phyloP scores from a whole-genome alignment of 2,329 filamentous ascomycete genomes.

The Fusarium begoniae region DNA sequence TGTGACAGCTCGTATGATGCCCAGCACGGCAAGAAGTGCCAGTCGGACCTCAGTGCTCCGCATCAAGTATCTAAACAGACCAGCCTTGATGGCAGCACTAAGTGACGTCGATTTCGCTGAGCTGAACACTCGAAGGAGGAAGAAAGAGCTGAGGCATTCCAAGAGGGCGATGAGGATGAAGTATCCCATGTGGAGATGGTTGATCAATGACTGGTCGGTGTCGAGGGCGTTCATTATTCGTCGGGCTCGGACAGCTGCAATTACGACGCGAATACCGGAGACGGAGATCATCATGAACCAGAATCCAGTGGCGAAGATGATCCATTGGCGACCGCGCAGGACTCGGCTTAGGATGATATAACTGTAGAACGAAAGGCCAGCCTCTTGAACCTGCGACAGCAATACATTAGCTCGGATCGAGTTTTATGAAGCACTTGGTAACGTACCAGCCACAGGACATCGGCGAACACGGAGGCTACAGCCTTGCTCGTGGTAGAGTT shows the following conservation, averaged over 20 bases:
- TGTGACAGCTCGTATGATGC: slow-evolving; percentile 51
- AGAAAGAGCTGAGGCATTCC: slow-evolving; percentile 52
- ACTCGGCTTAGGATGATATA: slow-evolving; percentile 63
- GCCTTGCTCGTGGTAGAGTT: slow-evolving; percentile 40
- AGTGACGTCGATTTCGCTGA: slow-evolving; percentile 44
- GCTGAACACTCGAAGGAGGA: slow-evolving; percentile 51
- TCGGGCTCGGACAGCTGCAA: slow-evolving; percentile 45
- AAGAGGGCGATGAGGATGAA: slow-evolving; percentile 53
- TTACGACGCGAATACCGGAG: slow-evolving; percentile 55
- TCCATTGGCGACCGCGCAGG: slow-evolving; percentile 53
- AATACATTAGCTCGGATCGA: background rate
- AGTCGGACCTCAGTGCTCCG: slow-evolving; percentile 52
- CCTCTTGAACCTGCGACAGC: slow-evolving; percentile 53
- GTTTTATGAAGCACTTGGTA: rapidly evolving
- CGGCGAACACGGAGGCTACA: slow-evolving; percentile 51
- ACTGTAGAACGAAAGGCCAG: slow-evolving; percentile 57
- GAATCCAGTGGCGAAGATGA: slow-evolving; percentile 61
- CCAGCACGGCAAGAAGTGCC: slow-evolving; percentile 50
- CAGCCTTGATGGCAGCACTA: slow-evolving; percentile 44
- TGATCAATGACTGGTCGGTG: slow-evolving; percentile 45
- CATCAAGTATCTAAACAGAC: slow-evolving; percentile 53
- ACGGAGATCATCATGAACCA: slow-evolving; percentile 66
- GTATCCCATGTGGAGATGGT: slow-evolving; percentile 53
- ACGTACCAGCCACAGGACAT: slow-evolving; percentile 53
- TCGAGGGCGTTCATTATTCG: slow-evolving; percentile 42